Conservation (phyloP, 2,329 filamentous ascomycete species). For the Aspergillus sp. region DNA sequence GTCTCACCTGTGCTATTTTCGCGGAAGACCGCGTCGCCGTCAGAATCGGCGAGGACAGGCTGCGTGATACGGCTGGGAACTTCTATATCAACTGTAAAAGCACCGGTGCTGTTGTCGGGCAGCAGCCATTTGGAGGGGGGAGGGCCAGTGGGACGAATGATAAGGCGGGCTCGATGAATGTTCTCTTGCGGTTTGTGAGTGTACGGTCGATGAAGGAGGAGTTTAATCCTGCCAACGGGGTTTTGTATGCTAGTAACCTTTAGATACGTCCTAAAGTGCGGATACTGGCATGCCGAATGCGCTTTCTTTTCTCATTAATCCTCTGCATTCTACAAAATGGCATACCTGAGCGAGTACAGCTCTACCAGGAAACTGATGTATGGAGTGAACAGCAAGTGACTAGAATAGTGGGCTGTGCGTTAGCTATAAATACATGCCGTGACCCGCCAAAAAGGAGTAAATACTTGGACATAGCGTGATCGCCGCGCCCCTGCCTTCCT, state of each 20-base stretch:
- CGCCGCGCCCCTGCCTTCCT: no score
- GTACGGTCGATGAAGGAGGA: conserved; percentile 72
- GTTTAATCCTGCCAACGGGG: conserved; percentile 62
- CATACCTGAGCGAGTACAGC: no score
- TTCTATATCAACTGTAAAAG: conserved; percentile 49
- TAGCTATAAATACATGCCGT: no score
- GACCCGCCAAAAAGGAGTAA: no score
- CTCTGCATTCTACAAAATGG: no score
- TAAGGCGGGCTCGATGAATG: conserved; percentile 66
- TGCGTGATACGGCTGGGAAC: conserved; percentile 41
- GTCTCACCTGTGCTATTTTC: conserved; percentile 45
- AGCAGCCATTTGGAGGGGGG: conserved; percentile 70
- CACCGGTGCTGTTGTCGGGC: conserved; percentile 68
- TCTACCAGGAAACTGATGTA: no score
- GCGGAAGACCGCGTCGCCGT: conserved; percentile 38
- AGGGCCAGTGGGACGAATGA: conserved; percentile 71
- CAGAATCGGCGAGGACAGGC: conserved; percentile 34
- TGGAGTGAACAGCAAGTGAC: no score
- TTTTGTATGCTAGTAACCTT: conserved; percentile 68
- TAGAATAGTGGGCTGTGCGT: no score
- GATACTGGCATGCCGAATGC: no score
- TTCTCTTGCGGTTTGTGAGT: conserved; percentile 67
- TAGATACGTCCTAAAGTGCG: no score
- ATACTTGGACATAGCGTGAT: no score
- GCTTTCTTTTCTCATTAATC: no score